Percentiles rank a stretch among this genome's conserved stretches.
phyloP scores from a whole-genome alignment of 805 yeast species.

The Ogataea ganodermae region DNA sequence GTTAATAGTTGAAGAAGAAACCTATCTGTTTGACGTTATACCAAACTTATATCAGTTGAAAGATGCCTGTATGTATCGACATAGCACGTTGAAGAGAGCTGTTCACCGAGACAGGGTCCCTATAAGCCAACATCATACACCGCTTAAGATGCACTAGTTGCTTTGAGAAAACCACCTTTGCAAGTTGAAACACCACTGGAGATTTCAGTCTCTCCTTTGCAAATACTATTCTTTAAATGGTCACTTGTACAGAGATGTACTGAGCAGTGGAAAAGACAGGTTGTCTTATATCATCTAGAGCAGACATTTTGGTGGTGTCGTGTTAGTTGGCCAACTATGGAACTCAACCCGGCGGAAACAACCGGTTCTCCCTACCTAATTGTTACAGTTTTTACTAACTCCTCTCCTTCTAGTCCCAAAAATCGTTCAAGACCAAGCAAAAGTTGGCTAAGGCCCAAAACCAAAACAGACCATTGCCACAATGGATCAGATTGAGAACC shows the following conservation, averaged over 20 bases:
- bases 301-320: too few species aligned
- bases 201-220: neutral
- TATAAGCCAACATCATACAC: neutral
- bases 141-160: neutral
- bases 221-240: too few species aligned
- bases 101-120: neutral
- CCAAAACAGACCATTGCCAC: constrained; percentile 99
- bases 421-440: constrained; percentile 95
- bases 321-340: too few species aligned
- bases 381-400: constrained; percentile 5
- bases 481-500: constrained; percentile 99
- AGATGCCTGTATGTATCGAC: constrained; percentile 28
- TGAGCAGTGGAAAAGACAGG: too few species aligned
- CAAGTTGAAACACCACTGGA: neutral
- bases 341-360: too few species aligned
- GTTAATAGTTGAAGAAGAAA: neutral
- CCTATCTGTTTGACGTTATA: constrained; percentile 8
- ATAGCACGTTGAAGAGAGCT: neutral
- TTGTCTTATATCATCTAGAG: too few species aligned
- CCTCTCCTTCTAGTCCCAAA: constrained; percentile 64
- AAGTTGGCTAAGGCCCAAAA: constrained; percentile 98
- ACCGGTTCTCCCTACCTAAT: too few species aligned
- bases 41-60: constrained; percentile 14
- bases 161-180: neutral
- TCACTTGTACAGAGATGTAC: too few species aligned